A percentile compares a stretch with the other conserved stretches of the same genome.
Evolutionary conservation across 2,329 filamentous ascomycete genomes (phyloP).

Genomic region (Pleochaeta shiraiana): DNA sequence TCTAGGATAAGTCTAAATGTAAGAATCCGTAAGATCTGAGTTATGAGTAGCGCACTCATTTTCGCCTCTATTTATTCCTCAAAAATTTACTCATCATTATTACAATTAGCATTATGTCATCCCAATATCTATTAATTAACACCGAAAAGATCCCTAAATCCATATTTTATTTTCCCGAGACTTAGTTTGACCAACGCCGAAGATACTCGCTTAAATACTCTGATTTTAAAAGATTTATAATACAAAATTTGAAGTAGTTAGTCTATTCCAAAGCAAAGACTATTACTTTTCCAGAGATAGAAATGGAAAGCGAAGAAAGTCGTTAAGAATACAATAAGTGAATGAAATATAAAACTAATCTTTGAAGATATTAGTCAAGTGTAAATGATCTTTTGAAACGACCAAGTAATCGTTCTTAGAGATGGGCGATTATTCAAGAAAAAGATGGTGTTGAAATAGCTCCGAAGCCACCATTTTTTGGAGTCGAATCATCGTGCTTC

Average conservation of each 20-base stretch:
- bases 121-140: background rate
- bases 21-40: no score
- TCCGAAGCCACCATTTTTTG: slow-evolving; percentile 35
- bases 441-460: slow-evolving; percentile 16
- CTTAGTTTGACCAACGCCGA: background rate
- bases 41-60: no score
- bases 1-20: no score
- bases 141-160: background rate
- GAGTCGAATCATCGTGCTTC: slow-evolving; percentile 34
- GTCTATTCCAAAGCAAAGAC: background rate
- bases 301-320: no score
- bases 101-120: background rate
- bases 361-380: background rate
- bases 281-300: no score
- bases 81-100: background rate
- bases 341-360: background rate
- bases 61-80: no score
- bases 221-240: background rate
- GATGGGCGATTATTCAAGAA: background rate
- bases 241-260: background rate
- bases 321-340: no score
- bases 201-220: background rate
- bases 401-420: background rate
- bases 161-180: background rate
- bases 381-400: background rate